These are phyloP conservation scores for Phytopythium mirpurense DNA, from an alignment of 352 stramenopile species.

Conservation along the genomic window DNA sequence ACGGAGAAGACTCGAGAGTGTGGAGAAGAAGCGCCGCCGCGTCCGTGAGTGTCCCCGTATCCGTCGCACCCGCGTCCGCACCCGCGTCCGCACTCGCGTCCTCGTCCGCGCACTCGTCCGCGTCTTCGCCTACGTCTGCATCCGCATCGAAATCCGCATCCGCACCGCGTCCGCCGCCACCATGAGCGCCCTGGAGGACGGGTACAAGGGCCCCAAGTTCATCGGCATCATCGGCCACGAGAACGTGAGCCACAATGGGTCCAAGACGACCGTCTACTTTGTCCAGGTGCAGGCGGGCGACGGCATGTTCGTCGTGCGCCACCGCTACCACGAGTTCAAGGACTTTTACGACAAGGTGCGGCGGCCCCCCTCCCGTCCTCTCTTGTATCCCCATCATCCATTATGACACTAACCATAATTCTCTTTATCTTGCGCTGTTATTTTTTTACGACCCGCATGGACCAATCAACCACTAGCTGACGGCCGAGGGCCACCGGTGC, in stretches of 20 bases:
- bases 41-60: too few relatives aligned
- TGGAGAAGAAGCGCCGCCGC: too few relatives aligned
- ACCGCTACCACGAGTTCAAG: conserved; percentile 88
- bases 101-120: background rate
- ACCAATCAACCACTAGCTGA: conserved; percentile 73
- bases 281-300: conserved; percentile 73
- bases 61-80: background rate
- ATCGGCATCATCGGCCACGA: conserved; percentile 85
- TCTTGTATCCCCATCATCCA: background rate
- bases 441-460: background rate
- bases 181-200: conserved; percentile 33
- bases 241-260: conserved; percentile 82
- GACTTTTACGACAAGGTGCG: conserved; percentile 82
- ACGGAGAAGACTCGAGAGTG: too few relatives aligned
- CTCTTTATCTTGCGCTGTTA: background rate
- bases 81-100: background rate
- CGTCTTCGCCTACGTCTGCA: background rate
- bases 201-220: conserved; percentile 66
- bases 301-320: conserved; percentile 75
- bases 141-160: background rate
- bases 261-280: conserved; percentile 85
- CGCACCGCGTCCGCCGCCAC: background rate
- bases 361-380: too few relatives aligned
- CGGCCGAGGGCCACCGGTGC: conserved; percentile 65
- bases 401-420: background rate